These are phyloP conservation scores for Paspalum notatum DNA, from an alignment of 176 grass and related monocot genomes.

Conservation along the genomic window DNA sequence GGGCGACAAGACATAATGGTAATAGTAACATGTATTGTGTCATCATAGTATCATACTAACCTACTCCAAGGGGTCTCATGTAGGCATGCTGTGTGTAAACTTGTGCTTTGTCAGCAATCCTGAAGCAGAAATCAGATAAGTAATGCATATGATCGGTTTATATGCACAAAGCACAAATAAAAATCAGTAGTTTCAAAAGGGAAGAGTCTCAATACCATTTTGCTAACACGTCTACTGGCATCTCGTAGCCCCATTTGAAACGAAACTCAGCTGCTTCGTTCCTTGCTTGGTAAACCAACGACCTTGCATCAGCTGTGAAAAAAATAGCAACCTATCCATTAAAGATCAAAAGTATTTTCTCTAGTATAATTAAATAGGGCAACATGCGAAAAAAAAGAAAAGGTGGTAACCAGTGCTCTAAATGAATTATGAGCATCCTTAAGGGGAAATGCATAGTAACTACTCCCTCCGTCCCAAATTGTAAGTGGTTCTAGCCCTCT, in stretches of 20 bases:
- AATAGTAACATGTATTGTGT: not conserved
- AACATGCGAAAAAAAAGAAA: conserved; percentile 23
- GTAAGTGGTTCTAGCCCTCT: no score
- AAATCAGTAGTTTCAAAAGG: conserved; percentile 1
- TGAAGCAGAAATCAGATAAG: conserved; percentile 51
- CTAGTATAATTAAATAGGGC: not conserved
- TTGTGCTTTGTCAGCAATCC: conserved; percentile 98
- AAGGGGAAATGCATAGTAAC: not conserved
- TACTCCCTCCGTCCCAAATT: no score
- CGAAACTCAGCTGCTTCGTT: conserved; percentile 98
- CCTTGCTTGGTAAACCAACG: conserved; percentile 95
- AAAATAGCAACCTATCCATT: conserved; percentile 11
- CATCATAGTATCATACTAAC: conserved; percentile 64
- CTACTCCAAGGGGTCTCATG: conserved; percentile 97
- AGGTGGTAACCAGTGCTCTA: not conserved
- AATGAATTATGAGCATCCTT: not conserved
- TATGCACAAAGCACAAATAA: conserved; percentile 26
- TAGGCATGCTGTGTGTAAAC: conserved; percentile 99
- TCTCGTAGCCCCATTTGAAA: conserved; percentile 99
- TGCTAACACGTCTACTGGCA: conserved; percentile 93
- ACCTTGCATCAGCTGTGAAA: conserved; percentile 95
- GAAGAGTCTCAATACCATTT: conserved; percentile 64
- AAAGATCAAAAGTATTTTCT: conserved; percentile 1
- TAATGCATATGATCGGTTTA: not conserved
- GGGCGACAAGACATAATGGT: not conserved